phyloP scores from a whole-genome alignment of 306 rosid species.

The Dalbergia cultrata region DNA sequence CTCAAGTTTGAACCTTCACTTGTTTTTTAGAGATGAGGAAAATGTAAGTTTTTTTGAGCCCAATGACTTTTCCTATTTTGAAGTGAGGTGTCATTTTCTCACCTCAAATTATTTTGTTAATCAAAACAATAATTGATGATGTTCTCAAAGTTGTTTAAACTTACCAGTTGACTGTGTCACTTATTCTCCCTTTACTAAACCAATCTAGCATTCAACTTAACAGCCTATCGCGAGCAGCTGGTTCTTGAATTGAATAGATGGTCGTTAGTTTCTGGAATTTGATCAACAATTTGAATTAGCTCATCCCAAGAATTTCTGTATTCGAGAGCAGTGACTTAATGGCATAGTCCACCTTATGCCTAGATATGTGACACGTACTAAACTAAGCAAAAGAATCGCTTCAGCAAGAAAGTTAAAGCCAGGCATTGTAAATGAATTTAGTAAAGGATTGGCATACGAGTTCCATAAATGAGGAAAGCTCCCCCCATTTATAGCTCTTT shows the following conservation, averaged over 20 bases:
- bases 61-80: too few species aligned
- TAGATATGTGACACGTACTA: neutral
- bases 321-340: neutral
- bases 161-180: constrained; percentile 2
- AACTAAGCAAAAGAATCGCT: constrained; percentile 5
- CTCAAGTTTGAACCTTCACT: too few species aligned
- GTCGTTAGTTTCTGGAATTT: neutral
- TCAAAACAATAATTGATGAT: neutral
- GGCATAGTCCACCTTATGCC: neutral
- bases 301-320: constrained; percentile 13
- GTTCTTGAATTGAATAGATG: neutral
- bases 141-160: neutral
- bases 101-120: too few species aligned
- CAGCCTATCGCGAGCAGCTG: neutral
- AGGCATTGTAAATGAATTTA: neutral
- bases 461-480: constrained; percentile 38
- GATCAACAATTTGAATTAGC: constrained; percentile 5
- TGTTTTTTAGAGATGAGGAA: too few species aligned
- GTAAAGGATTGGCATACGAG: neutral
- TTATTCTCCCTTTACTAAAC: constrained; percentile 32
- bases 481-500: constrained; percentile 35
- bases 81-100: too few species aligned
- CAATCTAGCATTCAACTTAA: neutral
- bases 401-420: neutral
- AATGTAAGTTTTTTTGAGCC: too few species aligned